A percentile compares a stretch with the other conserved stretches of the same genome.
These are phyloP conservation scores for Turritis glabra DNA, from an alignment of 345 rosid genomes.

Conservation along the genomic window DNA sequence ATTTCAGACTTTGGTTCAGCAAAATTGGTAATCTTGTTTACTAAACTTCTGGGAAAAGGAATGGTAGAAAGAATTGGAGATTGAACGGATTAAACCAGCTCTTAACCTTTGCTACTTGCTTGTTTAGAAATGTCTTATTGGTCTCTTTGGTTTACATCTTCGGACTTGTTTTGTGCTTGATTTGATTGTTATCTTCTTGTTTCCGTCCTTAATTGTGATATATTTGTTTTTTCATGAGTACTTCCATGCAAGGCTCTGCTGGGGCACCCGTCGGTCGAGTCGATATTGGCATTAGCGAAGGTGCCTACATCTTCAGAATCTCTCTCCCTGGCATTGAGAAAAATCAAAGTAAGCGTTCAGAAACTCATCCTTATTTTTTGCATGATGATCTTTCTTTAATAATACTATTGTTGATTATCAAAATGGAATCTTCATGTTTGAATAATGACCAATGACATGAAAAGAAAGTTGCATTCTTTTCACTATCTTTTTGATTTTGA, in stretches of 20 bases:
- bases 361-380: no score
- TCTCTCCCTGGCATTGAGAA: constrained; percentile 62
- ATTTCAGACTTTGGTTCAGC: not conserved
- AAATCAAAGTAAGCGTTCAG: constrained; percentile 57
- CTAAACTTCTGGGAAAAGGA: not conserved
- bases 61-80: not conserved
- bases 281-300: constrained; percentile 65
- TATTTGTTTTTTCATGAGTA: constrained; percentile 46
- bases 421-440: not conserved
- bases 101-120: not conserved
- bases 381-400: not conserved
- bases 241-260: constrained; percentile 50
- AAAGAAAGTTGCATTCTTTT: not conserved
- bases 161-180: not conserved
- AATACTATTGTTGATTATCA: not conserved
- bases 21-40: not conserved
- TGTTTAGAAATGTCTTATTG: not conserved
- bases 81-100: not conserved
- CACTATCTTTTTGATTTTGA: not conserved
- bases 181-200: constrained; percentile 7
- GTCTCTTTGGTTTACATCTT: constrained; percentile 9
- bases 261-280: constrained; percentile 65
- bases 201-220: not conserved
- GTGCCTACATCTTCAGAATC: constrained; percentile 71
- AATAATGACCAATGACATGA: not conserved